These are phyloP conservation scores for Lepraria neglecta DNA, from an alignment of 495 filamentous ascomycete genomes.

Conservation along the genomic window DNA sequence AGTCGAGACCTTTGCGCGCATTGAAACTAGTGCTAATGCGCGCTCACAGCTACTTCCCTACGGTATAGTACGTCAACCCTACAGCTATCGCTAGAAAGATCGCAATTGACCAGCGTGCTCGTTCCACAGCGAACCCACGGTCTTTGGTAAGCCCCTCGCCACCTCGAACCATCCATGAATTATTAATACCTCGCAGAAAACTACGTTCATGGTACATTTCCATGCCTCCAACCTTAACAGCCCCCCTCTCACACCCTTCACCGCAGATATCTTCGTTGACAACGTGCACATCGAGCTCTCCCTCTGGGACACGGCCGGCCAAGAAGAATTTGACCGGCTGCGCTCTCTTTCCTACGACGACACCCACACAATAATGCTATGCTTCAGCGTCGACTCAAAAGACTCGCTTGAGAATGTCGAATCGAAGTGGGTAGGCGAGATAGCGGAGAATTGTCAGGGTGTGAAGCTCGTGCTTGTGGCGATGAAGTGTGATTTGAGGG, in stretches of 20 bases:
- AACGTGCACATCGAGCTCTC: constrained; percentile 93
- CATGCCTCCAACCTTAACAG: too few relatives aligned
- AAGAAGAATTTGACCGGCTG: constrained; percentile 98
- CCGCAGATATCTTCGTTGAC: constrained; percentile 91
- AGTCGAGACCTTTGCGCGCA: constrained; percentile 26
- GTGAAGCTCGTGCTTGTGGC: constrained; percentile 95
- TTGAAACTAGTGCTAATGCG: constrained; percentile 19
- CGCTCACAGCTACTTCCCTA: constrained; percentile 79
- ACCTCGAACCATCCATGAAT: background rate
- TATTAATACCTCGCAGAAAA: constrained; percentile 59
- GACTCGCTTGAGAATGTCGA: constrained; percentile 98
- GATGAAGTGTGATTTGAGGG: constrained; percentile 91
- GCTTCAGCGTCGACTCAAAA: constrained; percentile 91
- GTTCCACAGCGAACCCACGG: constrained; percentile 71
- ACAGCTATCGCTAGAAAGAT: constrained; percentile 2
- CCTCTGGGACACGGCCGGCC: constrained; percentile 96
- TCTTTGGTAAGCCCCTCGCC: constrained; percentile 61
- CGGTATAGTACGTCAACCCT: constrained; percentile 67
- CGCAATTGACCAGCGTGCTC: background rate
- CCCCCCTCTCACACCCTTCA: constrained; percentile 21
- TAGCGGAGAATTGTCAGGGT: constrained; percentile 91
- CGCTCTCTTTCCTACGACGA: constrained; percentile 95
- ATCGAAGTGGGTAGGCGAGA: constrained; percentile 96
- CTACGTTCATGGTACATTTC: constrained; percentile 98
- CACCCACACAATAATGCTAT: constrained; percentile 96